phyloP scores from a whole-genome alignment of 148 eudicot genomes.

The Amaranthus palmeri region DNA sequence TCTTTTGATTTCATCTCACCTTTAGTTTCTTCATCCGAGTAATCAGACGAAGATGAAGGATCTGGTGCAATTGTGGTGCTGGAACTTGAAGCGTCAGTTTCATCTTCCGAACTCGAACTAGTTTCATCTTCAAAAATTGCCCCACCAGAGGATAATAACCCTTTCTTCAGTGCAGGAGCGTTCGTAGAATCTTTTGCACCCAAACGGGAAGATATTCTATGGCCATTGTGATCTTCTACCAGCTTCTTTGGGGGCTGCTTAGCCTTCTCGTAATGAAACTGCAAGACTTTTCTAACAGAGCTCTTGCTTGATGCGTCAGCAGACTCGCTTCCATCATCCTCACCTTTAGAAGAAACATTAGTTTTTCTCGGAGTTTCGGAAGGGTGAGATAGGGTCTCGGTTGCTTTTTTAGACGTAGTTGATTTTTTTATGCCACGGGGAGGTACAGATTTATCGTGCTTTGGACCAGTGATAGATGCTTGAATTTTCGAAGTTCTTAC shows the following conservation, averaged over 20 bases:
- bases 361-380: not conserved
- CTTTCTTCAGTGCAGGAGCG: constrained; percentile 30
- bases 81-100: constrained; percentile 33
- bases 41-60: constrained; percentile 39
- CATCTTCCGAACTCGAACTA: constrained; percentile 49
- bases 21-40: constrained; percentile 44
- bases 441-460: not conserved
- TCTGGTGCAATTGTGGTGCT: constrained; percentile 51
- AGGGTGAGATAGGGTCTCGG: constrained; percentile 1
- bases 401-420: constrained; percentile 17
- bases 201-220: constrained; percentile 27
- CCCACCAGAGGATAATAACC: constrained; percentile 36
- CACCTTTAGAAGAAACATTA: not conserved
- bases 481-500: constrained; percentile 22
- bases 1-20: constrained; percentile 26
- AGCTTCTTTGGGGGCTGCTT: constrained; percentile 22
- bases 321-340: constrained; percentile 8
- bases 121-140: constrained; percentile 46
- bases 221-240: constrained; percentile 11
- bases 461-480: constrained; percentile 14
- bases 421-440: constrained; percentile 9
- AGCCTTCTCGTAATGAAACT: constrained; percentile 16
- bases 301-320: constrained; percentile 21
- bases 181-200: constrained; percentile 24
- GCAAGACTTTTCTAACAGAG: constrained; percentile 20